Base-by-base conservation (phyloP, 1,284 basidiomycete species). In the Stygiomarasmius scandens region DNA sequence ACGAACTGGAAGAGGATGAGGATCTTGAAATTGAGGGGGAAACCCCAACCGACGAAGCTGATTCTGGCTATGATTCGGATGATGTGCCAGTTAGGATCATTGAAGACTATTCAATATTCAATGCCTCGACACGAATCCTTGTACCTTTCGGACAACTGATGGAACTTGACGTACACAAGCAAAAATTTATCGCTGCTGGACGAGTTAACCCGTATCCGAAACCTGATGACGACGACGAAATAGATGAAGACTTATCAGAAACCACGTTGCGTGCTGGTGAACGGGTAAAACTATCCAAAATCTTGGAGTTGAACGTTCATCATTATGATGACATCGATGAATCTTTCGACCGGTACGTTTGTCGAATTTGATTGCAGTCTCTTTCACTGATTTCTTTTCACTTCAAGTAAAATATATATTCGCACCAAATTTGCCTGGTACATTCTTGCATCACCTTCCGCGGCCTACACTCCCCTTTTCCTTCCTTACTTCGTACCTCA, bases 341-440 rank as follows among this genome's bases (percentile, higher is more conserved):
- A 32, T 29, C 16, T 36, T 63, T 82, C 16, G 79, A 83, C 59
- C 69, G 68, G 81, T 81, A 50, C 56, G 62, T 60, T 1, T 49
- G 48, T 29, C 20, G 12, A 45, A 34, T 9, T 22, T 50, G 38
- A 24, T 32, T 25, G 36, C 45, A 41, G 22, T 41, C 8, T 1
- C 14, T 22, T 32, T 49, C 29, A 38, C 43, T 59, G 23, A 45
- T 24, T 2, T 23, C 41, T 16, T 62, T 58, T 54, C 38, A 22
- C n/a, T n/a, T n/a, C 43, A 46, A 24, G 77, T 19, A 76, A 76
- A 62, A 71, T 79, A 1, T 79, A 77, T 57, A 65, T 78, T 20
- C 74, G 72, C 22, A 74, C 69, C 20, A 56, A 66, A 55, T 66
- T 54, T 65, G 84, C 86, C 0, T 89, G 86, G 86, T 89, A 89